These are phyloP conservation scores for Jamesozyma jinghongensis DNA, from an alignment of 805 yeast species.

Conservation along the genomic window DNA sequence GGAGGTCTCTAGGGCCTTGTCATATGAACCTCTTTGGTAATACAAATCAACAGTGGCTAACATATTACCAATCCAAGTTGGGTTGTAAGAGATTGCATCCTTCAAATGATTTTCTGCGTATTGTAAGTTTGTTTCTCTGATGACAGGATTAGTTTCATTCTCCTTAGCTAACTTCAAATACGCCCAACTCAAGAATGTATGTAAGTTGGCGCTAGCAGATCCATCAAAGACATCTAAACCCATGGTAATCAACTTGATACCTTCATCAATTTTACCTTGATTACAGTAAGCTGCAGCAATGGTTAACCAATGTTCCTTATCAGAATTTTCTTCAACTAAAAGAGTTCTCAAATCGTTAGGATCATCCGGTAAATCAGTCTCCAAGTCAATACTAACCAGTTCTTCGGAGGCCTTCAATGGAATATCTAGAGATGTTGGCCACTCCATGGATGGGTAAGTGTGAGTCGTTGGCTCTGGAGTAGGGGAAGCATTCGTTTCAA, in stretches of 20 bases:
- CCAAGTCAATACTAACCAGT: constrained; percentile 74
- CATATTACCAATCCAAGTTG: constrained; percentile 40
- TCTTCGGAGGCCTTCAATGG: constrained; percentile 73
- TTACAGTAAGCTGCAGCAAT: constrained; percentile 74
- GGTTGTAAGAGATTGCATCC: constrained; percentile 40
- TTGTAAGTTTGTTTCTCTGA: constrained; percentile 27
- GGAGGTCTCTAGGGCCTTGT: constrained; percentile 60
- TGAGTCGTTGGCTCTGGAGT: neutral
- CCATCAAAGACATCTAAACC: constrained; percentile 38
- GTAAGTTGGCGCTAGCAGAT: constrained; percentile 41
- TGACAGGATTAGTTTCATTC: constrained; percentile 14
- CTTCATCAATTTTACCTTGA: constrained; percentile 48
- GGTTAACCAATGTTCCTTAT: constrained; percentile 71
- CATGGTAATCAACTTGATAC: constrained; percentile 50
- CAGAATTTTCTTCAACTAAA: constrained; percentile 71
- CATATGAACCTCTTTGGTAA: constrained; percentile 51
- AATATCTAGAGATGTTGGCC: constrained; percentile 38
- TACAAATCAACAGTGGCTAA: constrained; percentile 62
- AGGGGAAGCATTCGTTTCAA: neutral
- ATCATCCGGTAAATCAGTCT: constrained; percentile 81
- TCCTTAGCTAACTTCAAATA: constrained; percentile 39
- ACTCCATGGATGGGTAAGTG: constrained; percentile 25
- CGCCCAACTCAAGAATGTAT: constrained; percentile 67
- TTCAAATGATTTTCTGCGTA: constrained; percentile 39
- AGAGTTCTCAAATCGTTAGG: constrained; percentile 73